A percentile compares a stretch with the other conserved stretches of the same genome.
Evolutionary conservation across 371 early-diverging fungal species (phyloP).

Genomic region (Cokeromyces recurvatus): DNA sequence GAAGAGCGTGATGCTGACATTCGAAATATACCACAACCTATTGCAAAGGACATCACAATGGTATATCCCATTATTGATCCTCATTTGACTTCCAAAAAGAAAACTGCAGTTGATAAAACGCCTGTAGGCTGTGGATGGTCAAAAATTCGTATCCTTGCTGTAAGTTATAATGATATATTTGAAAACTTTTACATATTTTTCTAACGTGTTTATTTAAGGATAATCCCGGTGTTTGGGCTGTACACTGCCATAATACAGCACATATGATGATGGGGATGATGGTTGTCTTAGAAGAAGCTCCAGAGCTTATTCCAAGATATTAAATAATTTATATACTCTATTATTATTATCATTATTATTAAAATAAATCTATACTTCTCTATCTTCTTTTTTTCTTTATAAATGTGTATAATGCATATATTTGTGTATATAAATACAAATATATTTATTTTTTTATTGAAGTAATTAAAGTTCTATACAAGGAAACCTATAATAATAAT

Average conservation of each 20-base stretch:
- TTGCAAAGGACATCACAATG: constrained; percentile 34
- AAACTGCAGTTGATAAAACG: no score
- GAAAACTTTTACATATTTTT: background rate
- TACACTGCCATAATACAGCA: constrained; percentile 40
- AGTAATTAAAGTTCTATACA: no score
- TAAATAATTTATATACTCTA: background rate
- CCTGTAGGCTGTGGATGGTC: constrained; percentile 41
- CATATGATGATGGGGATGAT: constrained; percentile 46
- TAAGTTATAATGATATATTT: constrained; percentile 11
- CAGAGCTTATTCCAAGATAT: constrained; percentile 17
- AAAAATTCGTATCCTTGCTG: constrained; percentile 36
- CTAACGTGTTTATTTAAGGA: constrained; percentile 23
- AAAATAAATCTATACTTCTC: no score
- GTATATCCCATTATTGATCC: constrained; percentile 28
- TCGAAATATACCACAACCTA: constrained; percentile 19
- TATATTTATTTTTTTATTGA: no score
- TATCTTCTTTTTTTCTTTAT: no score
- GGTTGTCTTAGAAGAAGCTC: constrained; percentile 39
- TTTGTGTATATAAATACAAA: no score
- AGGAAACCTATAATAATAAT: no score
- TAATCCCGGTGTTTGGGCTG: constrained; percentile 42
- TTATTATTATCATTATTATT: no score
- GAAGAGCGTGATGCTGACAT: constrained; percentile 20
- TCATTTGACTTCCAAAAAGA: background rate
- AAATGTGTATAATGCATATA: no score